Evolutionary conservation across 176 grass and related monocot species (phyloP), one percentile per base, ranked within the genome.

Genomic region (Phyllostachys edulis): DNA sequence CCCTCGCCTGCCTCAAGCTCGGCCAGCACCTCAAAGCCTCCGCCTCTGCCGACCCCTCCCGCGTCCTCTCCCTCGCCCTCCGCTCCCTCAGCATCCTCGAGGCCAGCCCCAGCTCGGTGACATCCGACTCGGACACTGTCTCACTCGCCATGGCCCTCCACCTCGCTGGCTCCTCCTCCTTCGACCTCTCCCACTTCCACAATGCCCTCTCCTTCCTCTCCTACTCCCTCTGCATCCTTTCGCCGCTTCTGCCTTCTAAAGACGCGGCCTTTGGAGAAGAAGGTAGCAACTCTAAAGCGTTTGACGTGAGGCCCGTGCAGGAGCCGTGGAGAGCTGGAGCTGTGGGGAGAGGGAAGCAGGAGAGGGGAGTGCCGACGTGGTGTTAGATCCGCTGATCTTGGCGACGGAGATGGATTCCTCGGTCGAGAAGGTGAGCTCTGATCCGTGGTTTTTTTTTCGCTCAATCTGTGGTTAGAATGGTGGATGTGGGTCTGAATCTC

Each of bases 141-240:
- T 98, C 96, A 5, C 87, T 95, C 70, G 93, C 91, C 82, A 95
- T 98, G 96, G 91, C 93, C 3, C 96, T 95, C 78, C 96, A 98
- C 74, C 73, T 98, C 76, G 91, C 90, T 7, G 93, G 91, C 18
- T 95, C 91, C 24, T 87, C 93, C 32, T 90, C 93, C 27, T 85
- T 92, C 69, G 89, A 95, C 26, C 76, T 95, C 83, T 92, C 85
- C 20, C 85, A 89, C 83, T 98, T 98, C 83, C 94, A 98, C 86
- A 93, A 98, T 65, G 85, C 92, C 13, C 87, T 98, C 69, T 87
- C 91, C 41, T 90, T 93, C 87, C 87, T 98, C 46, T 85, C 88
- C 63, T 83, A 91, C 41, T 86, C 96, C 34, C 87, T 80, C 32
- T 89, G 96, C 70, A 78, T 90, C 78, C 45, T 90, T 13, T 38